These are phyloP conservation scores for Letharia columbiana DNA, from an alignment of 495 filamentous ascomycete genomes.

Conservation along the genomic window DNA sequence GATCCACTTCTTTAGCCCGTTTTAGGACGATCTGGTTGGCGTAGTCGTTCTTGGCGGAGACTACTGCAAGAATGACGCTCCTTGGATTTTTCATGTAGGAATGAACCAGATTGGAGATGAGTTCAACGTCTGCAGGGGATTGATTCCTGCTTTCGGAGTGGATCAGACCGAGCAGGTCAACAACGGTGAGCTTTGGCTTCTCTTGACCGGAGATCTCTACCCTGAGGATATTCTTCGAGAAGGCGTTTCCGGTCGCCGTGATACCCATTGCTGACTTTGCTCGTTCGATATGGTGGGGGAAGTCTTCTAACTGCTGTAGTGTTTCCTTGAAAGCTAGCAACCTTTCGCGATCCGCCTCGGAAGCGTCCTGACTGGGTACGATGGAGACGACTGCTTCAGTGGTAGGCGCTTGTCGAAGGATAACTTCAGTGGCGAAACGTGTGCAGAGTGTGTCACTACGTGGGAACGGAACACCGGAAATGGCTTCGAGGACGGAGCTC, in stretches of 20 bases:
- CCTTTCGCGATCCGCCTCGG: conserved; percentile 2
- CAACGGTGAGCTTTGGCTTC: conserved; percentile 44
- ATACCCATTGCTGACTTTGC: conserved; percentile 49
- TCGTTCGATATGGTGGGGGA: conserved; percentile 39
- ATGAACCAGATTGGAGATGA: conserved; percentile 15
- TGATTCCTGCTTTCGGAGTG: conserved; percentile 28
- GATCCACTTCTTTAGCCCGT: conserved; percentile 69
- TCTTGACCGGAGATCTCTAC: conserved; percentile 47
- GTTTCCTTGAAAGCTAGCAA: conserved; percentile 6
- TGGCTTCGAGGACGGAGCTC: conserved; percentile 57
- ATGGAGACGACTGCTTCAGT: conserved; percentile 4
- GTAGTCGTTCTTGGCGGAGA: conserved; percentile 23
- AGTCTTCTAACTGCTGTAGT: conserved; percentile 17
- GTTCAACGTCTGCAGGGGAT: conserved; percentile 12
- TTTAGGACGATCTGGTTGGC: conserved; percentile 46
- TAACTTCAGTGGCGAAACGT: conserved; percentile 48
- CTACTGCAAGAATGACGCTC: conserved; percentile 21
- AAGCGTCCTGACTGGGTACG: conserved; percentile 12
- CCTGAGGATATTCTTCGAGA: conserved; percentile 42
- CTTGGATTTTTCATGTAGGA: conserved; percentile 19
- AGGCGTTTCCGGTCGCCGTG: conserved; percentile 29
- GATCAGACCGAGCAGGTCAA: conserved; percentile 49
- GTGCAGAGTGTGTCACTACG: conserved; percentile 45
- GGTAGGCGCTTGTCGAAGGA: conserved; percentile 37
- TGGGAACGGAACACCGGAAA: conserved; percentile 55